Evolutionary conservation across 2,329 filamentous ascomycete genomes (phyloP).

Genomic region (Pyricularia pennisetigena): DNA sequence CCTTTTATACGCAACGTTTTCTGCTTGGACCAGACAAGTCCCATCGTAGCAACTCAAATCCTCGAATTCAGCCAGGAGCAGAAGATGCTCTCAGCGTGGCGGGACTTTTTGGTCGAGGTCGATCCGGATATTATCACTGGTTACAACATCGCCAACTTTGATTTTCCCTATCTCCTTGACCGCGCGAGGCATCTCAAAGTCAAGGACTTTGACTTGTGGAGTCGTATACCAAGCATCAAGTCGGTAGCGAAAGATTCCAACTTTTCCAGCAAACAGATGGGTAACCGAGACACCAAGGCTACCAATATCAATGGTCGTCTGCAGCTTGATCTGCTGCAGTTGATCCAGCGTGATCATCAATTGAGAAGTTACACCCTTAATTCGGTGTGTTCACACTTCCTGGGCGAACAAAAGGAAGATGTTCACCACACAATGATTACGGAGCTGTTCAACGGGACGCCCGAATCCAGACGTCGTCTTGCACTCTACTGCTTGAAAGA

Average conservation of each 20-base stretch:
- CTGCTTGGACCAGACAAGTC: conserved; percentile 81
- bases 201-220: conserved; percentile 74
- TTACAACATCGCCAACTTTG: conserved; percentile 98
- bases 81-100: conserved; percentile 88
- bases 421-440: conserved; percentile 99
- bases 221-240: conserved; percentile 60
- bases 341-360: conserved; percentile 91
- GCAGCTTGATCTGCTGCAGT: conserved; percentile 87
- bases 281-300: conserved; percentile 84
- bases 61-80: conserved; percentile 73
- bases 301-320: conserved; percentile 93
- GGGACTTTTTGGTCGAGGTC: conserved; percentile 77
- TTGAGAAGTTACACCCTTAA: conserved; percentile 95
- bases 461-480: conserved; percentile 80
- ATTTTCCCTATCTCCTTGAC: conserved; percentile 92
- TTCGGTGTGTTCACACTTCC: conserved; percentile 87
- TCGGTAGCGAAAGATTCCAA: conserved; percentile 71
- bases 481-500: conserved; percentile 97
- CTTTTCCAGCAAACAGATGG: conserved; percentile 97
- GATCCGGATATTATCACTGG: conserved; percentile 97
- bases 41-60: conserved; percentile 91
- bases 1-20: conserved; percentile 96
- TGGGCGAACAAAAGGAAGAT: conserved; percentile 97
- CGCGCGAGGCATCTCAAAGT: conserved; percentile 79
- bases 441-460: conserved; percentile 91